Evolutionary conservation across 768 basidiomycete genomes (phyloP), one percentile per base, ranked within the genome.

Genomic region (Boletus pseudopeckii): DNA sequence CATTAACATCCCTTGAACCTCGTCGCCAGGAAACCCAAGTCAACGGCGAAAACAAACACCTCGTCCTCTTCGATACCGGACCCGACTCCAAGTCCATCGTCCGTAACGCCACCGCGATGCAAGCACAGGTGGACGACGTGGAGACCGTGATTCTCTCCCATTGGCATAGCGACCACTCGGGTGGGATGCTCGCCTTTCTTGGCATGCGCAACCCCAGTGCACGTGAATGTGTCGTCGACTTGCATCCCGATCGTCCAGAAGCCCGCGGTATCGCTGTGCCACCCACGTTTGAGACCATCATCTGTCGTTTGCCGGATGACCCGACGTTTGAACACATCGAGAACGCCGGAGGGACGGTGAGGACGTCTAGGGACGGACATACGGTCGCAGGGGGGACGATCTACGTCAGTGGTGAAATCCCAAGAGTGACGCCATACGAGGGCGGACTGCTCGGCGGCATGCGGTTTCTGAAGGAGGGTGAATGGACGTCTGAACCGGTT

Each of bases 21-120:
- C 3, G 15, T 26, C 26, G 20, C 36, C 64, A 85, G 84, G 80
- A 87, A 76, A 88, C 84, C 3, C 75, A 79, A 53, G 68, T 77
- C 11, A 61, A 74, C 22, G 83, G 72, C 20, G 67, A 75, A 39
- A 50, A 67, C 53, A 62, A 74, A 4, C 79, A 81, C 50, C 71
- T 77, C n/a, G 83, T 82, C 15, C 76, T 93, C 34, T 91, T 94
- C 64, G 92, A 94, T 71, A 85, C 88, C 15, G 92, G 92, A 0
- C 92, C 91, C 9, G 91, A 93, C 64, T 80, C 82, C 15, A 75
- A 73, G 22, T 84, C 86, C 26, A 82, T 94, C 57, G 78, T 83
- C n/a, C 83, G 88, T 47, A 93, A 92, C 68, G 66, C 84, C 24
- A 69, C 68, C 6, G 80, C 84, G 4, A 76, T 93, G 75, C 74